These are phyloP conservation scores for Trichoderma reesei DNA, from an alignment of 495 filamentous ascomycete species.

Conservation along the genomic window DNA sequence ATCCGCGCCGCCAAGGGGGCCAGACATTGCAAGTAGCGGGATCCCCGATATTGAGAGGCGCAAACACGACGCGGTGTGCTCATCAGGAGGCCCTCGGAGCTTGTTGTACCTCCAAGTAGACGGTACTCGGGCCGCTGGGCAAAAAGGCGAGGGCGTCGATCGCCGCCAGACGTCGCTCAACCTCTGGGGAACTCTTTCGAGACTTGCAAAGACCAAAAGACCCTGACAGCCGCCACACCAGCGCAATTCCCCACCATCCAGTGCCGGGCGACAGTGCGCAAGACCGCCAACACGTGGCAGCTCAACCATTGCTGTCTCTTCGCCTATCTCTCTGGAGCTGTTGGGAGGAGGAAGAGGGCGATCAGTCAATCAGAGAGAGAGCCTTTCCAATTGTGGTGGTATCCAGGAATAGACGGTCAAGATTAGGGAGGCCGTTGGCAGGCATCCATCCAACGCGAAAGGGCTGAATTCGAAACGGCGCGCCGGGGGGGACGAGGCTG, in stretches of 20 bases:
- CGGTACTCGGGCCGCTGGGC: background rate
- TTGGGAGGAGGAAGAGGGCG: background rate
- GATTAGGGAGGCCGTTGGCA: too few species aligned
- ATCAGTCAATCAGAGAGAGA: background rate
- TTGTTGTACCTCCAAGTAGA: background rate
- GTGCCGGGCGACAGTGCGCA: conserved; percentile 3
- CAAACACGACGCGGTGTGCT: too few species aligned
- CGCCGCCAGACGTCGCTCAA: background rate
- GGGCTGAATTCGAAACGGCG: background rate
- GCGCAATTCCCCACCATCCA: conserved; percentile 2
- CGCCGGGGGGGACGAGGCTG: background rate
- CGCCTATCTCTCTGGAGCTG: background rate
- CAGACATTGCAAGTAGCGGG: background rate
- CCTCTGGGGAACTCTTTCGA: conserved; percentile 3
- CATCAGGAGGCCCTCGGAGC: background rate
- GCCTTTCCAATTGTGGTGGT: background rate
- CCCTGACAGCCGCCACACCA: conserved; percentile 6
- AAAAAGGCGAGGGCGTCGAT: background rate
- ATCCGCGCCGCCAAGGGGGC: background rate
- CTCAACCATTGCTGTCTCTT: too few species aligned
- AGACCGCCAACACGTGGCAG: background rate
- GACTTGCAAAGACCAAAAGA: background rate
- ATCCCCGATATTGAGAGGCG: background rate
- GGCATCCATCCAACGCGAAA: too few species aligned
- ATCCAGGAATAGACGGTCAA: too few species aligned